Evolutionary conservation across 495 filamentous ascomycete genomes (phyloP), one percentile per base, ranked within the genome.

Genomic region (Xylaria telfairii): DNA sequence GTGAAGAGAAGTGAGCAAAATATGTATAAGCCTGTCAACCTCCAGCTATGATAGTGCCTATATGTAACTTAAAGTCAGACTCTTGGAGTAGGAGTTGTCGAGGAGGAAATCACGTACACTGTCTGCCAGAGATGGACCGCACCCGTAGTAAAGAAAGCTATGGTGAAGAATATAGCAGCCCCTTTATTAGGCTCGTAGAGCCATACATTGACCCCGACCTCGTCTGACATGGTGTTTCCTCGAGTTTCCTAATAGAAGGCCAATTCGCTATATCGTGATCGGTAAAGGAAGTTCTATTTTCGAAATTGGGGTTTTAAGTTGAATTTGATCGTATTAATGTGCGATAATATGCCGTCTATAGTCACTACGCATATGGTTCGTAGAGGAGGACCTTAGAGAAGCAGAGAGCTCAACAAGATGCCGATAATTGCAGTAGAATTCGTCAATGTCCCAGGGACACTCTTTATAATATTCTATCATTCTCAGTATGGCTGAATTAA

Each of bases 171-270:
- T 39, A 93, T 84, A 0, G 91, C 87, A 2, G 90, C 90, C 4
- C 84, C 90, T 78, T 92, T 91, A 74, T 92, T 93, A 0, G 92
- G 92, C 21, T 89, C 90, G 80, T 93, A 93, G 77, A 88, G 89
- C 86, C 87, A 93, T 49, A 89, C 75, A 73, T 88, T 92, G 21
- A 80, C 83, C 12, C 78, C 69, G 53, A 86, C 84, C 30, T 82
- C 83, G 59, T 77, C 70, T 57, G 81, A 78, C 81, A 82, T 84
- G 10, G 19, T 62, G 67, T 7, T 42, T 4, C 13, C n/a, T 39
- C 15, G 12, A n/a, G n/a, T n/a, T n/a, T n/a, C n/a, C n/a, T n/a
- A n/a, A n/a, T n/a, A n/a, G n/a, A n/a, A n/a, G n/a, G n/a, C n/a
- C n/a, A n/a, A n/a, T n/a, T n/a, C n/a, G n/a, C n/a, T 46, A 9